Evolutionary conservation across 208 protist genomes (phyloP).

Genomic region (Leishmania martiniquensis): DNA sequence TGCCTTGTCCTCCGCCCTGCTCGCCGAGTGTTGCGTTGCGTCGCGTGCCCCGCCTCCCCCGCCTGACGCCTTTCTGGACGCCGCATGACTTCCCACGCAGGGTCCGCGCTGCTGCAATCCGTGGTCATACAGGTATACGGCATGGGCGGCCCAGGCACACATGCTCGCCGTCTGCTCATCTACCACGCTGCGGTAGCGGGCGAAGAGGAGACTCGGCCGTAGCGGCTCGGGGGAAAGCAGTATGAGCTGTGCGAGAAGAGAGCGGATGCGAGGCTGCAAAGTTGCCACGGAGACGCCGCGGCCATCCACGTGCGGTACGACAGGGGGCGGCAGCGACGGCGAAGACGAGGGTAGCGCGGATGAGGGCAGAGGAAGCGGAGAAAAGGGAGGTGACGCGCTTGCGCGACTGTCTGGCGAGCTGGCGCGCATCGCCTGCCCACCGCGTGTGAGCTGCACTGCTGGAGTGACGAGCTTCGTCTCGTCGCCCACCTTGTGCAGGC

Average conservation of each 20-base stretch:
- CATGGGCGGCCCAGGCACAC: slow-evolving; percentile 25
- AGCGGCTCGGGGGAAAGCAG: slow-evolving; percentile 51
- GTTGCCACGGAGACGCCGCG: not conserved
- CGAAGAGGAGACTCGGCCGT: slow-evolving; percentile 26
- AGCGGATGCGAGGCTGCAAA: slow-evolving; percentile 40
- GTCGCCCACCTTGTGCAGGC: not conserved
- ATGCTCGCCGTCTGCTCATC: slow-evolving; percentile 25
- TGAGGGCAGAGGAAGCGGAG: not conserved
- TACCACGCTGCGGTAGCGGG: slow-evolving; percentile 4
- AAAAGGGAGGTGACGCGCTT: not conserved
- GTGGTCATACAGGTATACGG: slow-evolving; percentile 8
- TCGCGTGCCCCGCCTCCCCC: not conserved
- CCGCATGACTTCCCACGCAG: not conserved
- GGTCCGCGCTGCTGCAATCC: not conserved
- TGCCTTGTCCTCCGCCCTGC: not conserved
- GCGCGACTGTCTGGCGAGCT: not conserved
- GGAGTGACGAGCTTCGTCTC: not conserved
- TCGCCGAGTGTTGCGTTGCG: not conserved
- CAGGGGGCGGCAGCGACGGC: not conserved
- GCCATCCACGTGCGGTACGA: not conserved
- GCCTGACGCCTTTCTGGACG: not conserved
- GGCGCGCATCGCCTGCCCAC: not conserved
- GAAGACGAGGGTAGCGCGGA: not conserved
- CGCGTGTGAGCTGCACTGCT: not conserved
- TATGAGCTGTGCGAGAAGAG: slow-evolving; percentile 43